These are phyloP conservation scores for Pichia paraexigua DNA, from an alignment of 805 yeast genomes.

Conservation along the genomic window DNA sequence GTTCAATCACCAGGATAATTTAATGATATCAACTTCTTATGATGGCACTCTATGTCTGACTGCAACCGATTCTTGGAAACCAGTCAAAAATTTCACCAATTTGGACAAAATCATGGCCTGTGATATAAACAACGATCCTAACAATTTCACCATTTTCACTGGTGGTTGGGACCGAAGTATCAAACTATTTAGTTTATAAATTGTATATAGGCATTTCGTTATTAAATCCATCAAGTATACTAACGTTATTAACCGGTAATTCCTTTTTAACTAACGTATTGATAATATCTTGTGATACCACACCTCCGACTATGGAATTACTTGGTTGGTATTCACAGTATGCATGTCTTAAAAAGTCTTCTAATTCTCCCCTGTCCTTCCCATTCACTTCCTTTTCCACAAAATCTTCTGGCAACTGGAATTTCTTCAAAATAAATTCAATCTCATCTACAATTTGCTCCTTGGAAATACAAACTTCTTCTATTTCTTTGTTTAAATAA, in stretches of 20 bases:
- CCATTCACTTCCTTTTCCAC: slow-evolving; percentile 11
- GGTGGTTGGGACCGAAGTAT: slow-evolving; percentile 84
- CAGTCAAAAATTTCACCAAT: slow-evolving; percentile 43
- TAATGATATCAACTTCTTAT: slow-evolving; percentile 56
- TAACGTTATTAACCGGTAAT: slow-evolving; percentile 73
- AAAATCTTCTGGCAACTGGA: slow-evolving; percentile 41
- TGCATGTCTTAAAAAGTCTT: slow-evolving; percentile 39
- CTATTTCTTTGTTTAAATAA: slow-evolving; percentile 12
- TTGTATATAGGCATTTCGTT: slow-evolving; percentile 73
- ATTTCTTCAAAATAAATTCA: slow-evolving; percentile 25
- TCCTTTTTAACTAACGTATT: slow-evolving; percentile 71
- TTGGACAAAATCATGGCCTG: slow-evolving; percentile 67
- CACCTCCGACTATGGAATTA: slow-evolving; percentile 84
- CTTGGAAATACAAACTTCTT: slow-evolving; percentile 15
- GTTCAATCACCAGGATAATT: slow-evolving; percentile 37
- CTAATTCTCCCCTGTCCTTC: slow-evolving; percentile 26
- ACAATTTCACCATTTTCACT: slow-evolving; percentile 39
- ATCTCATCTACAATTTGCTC: slow-evolving; percentile 28
- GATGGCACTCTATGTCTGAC: slow-evolving; percentile 61
- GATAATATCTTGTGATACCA: slow-evolving; percentile 82
- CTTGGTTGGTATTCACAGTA: slow-evolving; percentile 70
- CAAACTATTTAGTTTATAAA: slow-evolving; percentile 34
- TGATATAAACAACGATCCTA: slow-evolving; percentile 41
- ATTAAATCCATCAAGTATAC: slow-evolving; percentile 64
- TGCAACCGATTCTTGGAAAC: slow-evolving; percentile 66